Evolutionary conservation across 2,329 filamentous ascomycete species (phyloP).

Genomic region (Cladophialophora immunda): DNA sequence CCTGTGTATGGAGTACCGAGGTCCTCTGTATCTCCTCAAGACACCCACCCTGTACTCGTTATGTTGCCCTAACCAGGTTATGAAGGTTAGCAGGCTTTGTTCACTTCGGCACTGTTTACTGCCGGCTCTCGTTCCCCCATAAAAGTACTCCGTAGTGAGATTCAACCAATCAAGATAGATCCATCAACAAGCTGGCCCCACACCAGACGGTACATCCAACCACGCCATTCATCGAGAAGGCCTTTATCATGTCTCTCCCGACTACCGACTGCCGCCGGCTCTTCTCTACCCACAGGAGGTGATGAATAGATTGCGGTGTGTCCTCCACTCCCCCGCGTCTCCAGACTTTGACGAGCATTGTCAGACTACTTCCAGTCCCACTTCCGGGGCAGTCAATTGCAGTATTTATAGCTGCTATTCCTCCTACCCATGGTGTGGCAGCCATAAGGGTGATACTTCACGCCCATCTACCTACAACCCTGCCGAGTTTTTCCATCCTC

Average conservation of each 20-base stretch:
- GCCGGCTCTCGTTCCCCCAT: too few species aligned
- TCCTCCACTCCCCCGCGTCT: constrained; percentile 10
- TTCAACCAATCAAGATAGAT: too few species aligned
- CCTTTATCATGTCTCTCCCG: neutral
- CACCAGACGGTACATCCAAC: neutral
- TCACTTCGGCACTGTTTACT: too few species aligned
- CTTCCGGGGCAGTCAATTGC: neutral
- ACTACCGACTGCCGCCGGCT: constrained; percentile 1
- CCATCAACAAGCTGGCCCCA: neutral
- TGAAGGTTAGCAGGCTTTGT: too few species aligned
- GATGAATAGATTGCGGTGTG: neutral
- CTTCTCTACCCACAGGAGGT: too few species aligned
- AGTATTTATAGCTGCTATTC: constrained; percentile 13
- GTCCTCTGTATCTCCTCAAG: too few species aligned
- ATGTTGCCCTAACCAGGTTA: too few species aligned
- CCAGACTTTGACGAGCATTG: constrained; percentile 22
- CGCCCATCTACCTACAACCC: neutral
- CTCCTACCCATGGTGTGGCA: neutral
- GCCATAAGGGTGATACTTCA: neutral
- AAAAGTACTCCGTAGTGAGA: too few species aligned
- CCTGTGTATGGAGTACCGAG: too few species aligned
- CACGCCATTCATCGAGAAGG: neutral
- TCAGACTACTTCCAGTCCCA: constrained; percentile 17
- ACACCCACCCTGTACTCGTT: too few species aligned
- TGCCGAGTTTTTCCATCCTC: constrained; percentile 15